phyloP scores from a whole-genome alignment of 2,329 filamentous ascomycete species.

The Pestalotiopsis sp. region DNA sequence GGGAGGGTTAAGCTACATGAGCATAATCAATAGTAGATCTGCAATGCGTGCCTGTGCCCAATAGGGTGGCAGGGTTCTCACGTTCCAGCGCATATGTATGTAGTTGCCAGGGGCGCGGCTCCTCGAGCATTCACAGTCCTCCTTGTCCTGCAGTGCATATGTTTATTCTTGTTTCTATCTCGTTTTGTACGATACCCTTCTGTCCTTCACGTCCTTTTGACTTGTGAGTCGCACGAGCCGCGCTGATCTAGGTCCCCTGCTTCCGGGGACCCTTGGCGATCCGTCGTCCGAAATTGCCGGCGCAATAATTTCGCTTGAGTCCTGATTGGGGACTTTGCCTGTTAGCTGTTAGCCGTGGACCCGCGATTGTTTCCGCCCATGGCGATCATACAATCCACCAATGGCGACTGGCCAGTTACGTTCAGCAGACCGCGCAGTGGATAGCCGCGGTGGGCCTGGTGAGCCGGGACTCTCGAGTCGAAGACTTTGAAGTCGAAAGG shows the following conservation, averaged over 20 bases:
- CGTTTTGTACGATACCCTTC: not conserved
- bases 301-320: not conserved
- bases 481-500: not conserved
- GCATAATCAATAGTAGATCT: constrained; percentile 1
- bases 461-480: not conserved
- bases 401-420: not conserved
- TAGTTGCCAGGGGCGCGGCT: not conserved
- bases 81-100: not conserved
- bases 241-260: not conserved
- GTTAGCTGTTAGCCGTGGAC: not conserved
- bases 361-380: not conserved
- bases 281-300: not conserved
- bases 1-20: not conserved
- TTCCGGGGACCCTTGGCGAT: not conserved
- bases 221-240: not conserved
- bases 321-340: not conserved
- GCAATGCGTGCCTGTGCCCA: not conserved
- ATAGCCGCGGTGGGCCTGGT: not conserved
- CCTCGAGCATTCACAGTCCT: not conserved
- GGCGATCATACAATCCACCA: not conserved
- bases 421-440: not conserved
- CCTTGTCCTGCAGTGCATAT: not conserved
- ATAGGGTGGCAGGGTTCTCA: not conserved
- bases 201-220: not conserved
- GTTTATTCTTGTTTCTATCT: not conserved